A percentile compares a stretch with the other conserved stretches of the same genome.
These are phyloP conservation scores for Henningerozyma blattae DNA, from an alignment of 805 yeast species.

Conservation along the genomic window DNA sequence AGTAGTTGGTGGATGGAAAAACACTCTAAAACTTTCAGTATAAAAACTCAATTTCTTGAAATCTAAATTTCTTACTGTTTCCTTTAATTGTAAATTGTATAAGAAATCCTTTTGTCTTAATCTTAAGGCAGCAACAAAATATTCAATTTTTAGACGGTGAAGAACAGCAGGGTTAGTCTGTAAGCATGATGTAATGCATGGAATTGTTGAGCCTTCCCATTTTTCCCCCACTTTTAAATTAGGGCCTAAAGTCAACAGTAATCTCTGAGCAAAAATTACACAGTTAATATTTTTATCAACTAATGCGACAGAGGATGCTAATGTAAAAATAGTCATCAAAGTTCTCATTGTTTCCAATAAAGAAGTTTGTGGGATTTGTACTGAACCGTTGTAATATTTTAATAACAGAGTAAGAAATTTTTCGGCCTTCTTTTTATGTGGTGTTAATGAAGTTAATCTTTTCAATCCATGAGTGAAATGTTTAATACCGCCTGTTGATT, in stretches of 20 bases:
- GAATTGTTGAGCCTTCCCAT: constrained; percentile 10
- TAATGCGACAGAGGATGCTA: constrained; percentile 12
- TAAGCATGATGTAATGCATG: constrained; percentile 8
- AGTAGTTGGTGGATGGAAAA: constrained; percentile 21
- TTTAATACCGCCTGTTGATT: constrained; percentile 5
- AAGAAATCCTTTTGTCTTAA: constrained; percentile 23
- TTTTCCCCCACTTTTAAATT: constrained; percentile 13
- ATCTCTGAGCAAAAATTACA: constrained; percentile 12
- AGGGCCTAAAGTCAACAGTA: constrained; percentile 10
- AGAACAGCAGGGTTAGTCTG: constrained; percentile 10
- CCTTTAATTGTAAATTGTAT: constrained; percentile 12
- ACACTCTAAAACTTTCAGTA: constrained; percentile 27
- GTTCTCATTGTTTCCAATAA: constrained; percentile 16
- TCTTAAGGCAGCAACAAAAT: constrained; percentile 20
- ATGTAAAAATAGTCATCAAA: constrained; percentile 9
- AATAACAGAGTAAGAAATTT: constrained; percentile 16
- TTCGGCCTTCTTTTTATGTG: constrained; percentile 8
- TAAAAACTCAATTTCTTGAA: constrained; percentile 21
- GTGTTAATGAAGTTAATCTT: constrained; percentile 11
- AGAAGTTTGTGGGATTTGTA: constrained; percentile 15
- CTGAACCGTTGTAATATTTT: constrained; percentile 17
- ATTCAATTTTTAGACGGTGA: constrained; percentile 18
- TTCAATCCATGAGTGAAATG: constrained; percentile 16
- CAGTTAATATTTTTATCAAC: constrained; percentile 7
- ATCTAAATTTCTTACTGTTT: constrained; percentile 6